phyloP scores from a whole-genome alignment of 2,329 filamentous ascomycete species.

The Pseudogymnoascus sp. region DNA sequence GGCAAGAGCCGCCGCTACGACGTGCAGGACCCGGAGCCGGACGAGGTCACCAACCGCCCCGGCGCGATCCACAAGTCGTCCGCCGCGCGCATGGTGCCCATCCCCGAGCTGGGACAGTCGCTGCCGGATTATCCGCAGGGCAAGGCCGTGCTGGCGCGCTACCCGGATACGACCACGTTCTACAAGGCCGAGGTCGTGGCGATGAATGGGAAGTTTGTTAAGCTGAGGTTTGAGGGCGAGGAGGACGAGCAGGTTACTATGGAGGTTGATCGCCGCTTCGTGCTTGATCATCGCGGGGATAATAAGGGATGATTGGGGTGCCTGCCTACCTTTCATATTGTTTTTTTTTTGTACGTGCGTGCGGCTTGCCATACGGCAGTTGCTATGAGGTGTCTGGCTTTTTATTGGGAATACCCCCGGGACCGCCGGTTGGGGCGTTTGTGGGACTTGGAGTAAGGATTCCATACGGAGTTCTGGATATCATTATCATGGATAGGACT shows the following conservation, averaged over 20 bases:
- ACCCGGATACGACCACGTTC: conserved; percentile 77
- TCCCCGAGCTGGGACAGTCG: conserved; percentile 51
- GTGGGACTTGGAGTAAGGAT: neutral
- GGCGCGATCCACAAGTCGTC: conserved; percentile 58
- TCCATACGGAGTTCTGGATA: neutral
- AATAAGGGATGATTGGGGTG: neutral
- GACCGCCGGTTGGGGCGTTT: neutral
- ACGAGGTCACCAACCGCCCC: conserved; percentile 56
- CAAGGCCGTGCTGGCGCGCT: conserved; percentile 67
- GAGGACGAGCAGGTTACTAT: conserved; percentile 66
- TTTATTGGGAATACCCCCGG: conserved; percentile 2
- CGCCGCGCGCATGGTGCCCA: conserved; percentile 68
- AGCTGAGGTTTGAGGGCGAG: conserved; percentile 71
- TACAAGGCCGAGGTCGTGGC: conserved; percentile 77
- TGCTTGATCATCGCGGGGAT: conserved; percentile 57
- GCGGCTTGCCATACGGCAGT: neutral
- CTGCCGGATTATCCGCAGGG: conserved; percentile 55
- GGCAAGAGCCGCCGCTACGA: conserved; percentile 71
- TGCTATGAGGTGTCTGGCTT: neutral
- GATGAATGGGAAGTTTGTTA: conserved; percentile 48
- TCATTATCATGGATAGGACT: too few relatives aligned
- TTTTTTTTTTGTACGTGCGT: neutral
- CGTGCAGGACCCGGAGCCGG: conserved; percentile 71
- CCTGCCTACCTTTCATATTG: neutral
- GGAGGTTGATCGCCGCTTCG: conserved; percentile 66